A percentile compares a stretch with the other conserved stretches of the same genome.
phyloP scores from a whole-genome alignment of 2,329 filamentous ascomycete species.

The Lizonia empirigonia region DNA sequence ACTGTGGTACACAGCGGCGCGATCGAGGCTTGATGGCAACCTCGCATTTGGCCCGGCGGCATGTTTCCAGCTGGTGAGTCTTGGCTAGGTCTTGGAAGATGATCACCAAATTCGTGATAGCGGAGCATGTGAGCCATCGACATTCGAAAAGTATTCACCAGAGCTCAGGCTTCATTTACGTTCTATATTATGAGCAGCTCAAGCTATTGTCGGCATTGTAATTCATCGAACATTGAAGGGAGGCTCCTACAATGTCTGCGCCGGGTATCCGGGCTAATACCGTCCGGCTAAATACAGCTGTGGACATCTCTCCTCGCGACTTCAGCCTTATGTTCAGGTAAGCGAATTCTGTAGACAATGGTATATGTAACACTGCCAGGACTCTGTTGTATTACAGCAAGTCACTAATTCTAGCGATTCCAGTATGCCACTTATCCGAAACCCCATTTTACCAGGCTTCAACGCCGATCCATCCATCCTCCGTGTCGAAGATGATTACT shows the following conservation, averaged over 20 bases:
- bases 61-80: background rate
- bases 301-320: conserved; percentile 14
- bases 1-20: background rate
- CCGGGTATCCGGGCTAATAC: conserved; percentile 10
- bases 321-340: conserved; percentile 15
- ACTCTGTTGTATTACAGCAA: background rate
- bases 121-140: background rate
- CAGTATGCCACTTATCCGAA: conserved; percentile 43
- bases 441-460: conserved; percentile 65
- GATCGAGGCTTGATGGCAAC: background rate
- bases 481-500: conserved; percentile 59
- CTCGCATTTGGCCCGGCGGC: background rate
- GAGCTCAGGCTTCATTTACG: background rate
- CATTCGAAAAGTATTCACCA: background rate
- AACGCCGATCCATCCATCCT: conserved; percentile 66
- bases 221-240: background rate
- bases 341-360: background rate
- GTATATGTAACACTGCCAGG: conserved; percentile 2
- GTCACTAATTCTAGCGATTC: background rate
- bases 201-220: background rate
- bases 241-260: background rate
- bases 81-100: background rate
- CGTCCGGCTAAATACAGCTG: conserved; percentile 14
- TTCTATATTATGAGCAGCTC: background rate
- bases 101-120: background rate